phyloP scores from a whole-genome alignment of 2,329 filamentous ascomycete species.

The Neophaeococcomyces aloes region DNA sequence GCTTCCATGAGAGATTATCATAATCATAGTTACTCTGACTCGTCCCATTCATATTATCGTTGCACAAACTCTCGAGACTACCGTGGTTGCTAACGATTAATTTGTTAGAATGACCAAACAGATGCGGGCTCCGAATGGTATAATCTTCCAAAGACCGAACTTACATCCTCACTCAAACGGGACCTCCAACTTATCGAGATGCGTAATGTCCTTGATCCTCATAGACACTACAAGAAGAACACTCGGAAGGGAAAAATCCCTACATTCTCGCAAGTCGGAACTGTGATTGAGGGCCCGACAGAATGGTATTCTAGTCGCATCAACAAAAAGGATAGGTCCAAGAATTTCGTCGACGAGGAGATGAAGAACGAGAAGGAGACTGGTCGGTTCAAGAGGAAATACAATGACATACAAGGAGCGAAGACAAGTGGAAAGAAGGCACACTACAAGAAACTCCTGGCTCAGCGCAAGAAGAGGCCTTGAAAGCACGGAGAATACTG shows the following conservation, averaged over 20 bases:
- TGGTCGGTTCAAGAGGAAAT: slow-evolving; percentile 75
- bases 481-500: too few species aligned
- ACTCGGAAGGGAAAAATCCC: slow-evolving; percentile 58
- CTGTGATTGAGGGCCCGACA: slow-evolving; percentile 75
- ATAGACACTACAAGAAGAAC: slow-evolving; percentile 80
- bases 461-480: slow-evolving; percentile 38
- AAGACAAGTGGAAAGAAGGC: slow-evolving; percentile 84
- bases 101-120: slow-evolving; percentile 44
- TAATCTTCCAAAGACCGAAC: slow-evolving; percentile 69
- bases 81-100: slow-evolving; percentile 10
- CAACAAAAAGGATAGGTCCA: slow-evolving; percentile 76
- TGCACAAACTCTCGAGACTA: slow-evolving; percentile 24
- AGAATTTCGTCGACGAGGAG: slow-evolving; percentile 76
- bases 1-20: slow-evolving; percentile 55
- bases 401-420: slow-evolving; percentile 66
- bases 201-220: slow-evolving; percentile 78
- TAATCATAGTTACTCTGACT: slow-evolving; percentile 66
- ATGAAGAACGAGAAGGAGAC: slow-evolving; percentile 56
- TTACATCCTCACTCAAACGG: slow-evolving; percentile 76
- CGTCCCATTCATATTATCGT: neutral
- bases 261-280: slow-evolving; percentile 79
- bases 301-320: slow-evolving; percentile 76
- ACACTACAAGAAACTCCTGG: slow-evolving; percentile 71
- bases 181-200: slow-evolving; percentile 85
- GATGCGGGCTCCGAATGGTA: slow-evolving; percentile 75